A percentile compares a stretch with the other conserved stretches of the same genome.
These are phyloP conservation scores for Penicillium silybi DNA, from an alignment of 495 filamentous ascomycete genomes.

Conservation along the genomic window DNA sequence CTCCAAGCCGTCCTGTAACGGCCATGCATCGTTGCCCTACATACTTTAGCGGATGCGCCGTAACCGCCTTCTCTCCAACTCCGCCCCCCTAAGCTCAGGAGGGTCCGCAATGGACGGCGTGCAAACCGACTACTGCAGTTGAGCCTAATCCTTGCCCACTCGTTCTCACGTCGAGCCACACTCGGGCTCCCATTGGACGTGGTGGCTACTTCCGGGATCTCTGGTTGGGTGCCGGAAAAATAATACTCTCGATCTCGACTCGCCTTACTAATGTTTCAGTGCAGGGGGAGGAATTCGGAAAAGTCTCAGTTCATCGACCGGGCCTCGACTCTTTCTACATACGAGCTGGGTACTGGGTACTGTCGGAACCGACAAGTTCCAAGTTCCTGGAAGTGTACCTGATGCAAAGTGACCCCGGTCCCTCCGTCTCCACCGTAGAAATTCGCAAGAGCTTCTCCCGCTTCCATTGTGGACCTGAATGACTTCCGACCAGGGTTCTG, in stretches of 20 bases:
- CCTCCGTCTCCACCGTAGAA: conserved; percentile 27
- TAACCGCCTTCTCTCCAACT: conserved; percentile 13
- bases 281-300: background rate
- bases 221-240: conserved; percentile 1
- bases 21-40: conserved; percentile 22
- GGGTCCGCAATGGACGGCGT: background rate
- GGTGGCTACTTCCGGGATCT: conserved; percentile 4
- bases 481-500: conserved; percentile 33
- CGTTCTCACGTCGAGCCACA: background rate
- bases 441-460: conserved; percentile 44
- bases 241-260: conserved; percentile 8
- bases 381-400: background rate
- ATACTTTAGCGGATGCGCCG: conserved; percentile 26
- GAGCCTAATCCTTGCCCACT: conserved; percentile 1
- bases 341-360: background rate
- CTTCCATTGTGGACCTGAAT: conserved; percentile 47
- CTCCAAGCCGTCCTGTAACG: conserved; percentile 6
- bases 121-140: background rate
- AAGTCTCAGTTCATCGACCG: background rate
- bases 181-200: conserved; percentile 11
- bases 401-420: conserved; percentile 14
- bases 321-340: too few species aligned
- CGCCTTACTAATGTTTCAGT: conserved; percentile 11
- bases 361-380: background rate
- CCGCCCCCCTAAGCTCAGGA: background rate